Evolutionary conservation across 169 alveolate genomes (phyloP), one percentile per base, ranked within the genome.

Genomic region (Eimeria maxima): DNA sequence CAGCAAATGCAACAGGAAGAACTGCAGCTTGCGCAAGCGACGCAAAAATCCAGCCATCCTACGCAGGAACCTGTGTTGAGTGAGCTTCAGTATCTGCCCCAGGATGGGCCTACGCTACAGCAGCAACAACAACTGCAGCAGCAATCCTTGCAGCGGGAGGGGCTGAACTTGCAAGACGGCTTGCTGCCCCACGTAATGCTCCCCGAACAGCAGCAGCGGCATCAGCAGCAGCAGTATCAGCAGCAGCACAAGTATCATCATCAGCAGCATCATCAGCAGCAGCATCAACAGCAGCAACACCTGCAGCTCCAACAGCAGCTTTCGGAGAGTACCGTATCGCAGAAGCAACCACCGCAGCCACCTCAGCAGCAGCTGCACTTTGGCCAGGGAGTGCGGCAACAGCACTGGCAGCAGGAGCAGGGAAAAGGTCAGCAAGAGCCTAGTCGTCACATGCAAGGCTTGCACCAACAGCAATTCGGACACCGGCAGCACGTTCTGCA

Each of bases 301-400:
- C 55, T 38, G 55, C 84, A 73, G 57, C 84, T 16, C 55, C 83
- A 73, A 24, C 83, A 73, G 84, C 84, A 38, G 84, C 84, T 38
- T 14, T 55, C 11, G 47, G 20, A 2, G 57, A 73, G 27, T 0
- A 6, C 22, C n/a, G 16, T 38, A 63, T 63, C 53, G n/a, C 57
- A 24, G 57, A 18, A 38, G 60, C 86, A 74, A 22, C 53, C 4
- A 33, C 33, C 8, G 86, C n/a, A 45, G 57, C 86, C 16, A 38
- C 60, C 53, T 13, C 33, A 8, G 38, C 86, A 42, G 20, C 63
- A 74, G 18, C 86, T 42, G 86, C 57, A 74, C 38, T 20, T 74
- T 8, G 42, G 33, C 33, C 86, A 45, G 14, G 18, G 7, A 60
- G 11, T 44, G 57, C 60, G 18, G 86, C 86, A 74, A 18, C 86